Base-by-base conservation (phyloP, 2,329 filamentous ascomycete genomes). In the Penicillium sp. region DNA sequence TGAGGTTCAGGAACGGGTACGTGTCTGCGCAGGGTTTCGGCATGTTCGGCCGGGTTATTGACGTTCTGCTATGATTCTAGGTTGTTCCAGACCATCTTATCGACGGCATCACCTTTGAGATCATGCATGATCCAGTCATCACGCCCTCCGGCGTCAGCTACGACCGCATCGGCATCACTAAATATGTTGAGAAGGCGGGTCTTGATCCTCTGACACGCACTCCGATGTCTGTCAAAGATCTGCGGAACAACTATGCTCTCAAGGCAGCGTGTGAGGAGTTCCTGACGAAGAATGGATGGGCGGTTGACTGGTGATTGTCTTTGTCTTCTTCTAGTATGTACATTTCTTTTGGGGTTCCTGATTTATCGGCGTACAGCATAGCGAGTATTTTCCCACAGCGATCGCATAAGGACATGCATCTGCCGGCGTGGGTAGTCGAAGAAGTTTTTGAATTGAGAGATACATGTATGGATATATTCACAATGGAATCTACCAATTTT, bases 131-230 rank as follows among this genome's bases (percentile, higher is more conserved):
- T 53, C 75, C 75, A 4, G 73, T 77, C 29, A 65, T 75, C 5
- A 77, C 75, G 1, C 90, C 87, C 63, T 91, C 87, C 1, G 93
- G 93, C 11, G 88, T 91, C 56, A 93, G 87, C 1, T 99, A 95
- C 67, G 93, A 97, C 68, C 81, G 92, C 35, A 79, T 88, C 0
- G 88, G 88, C 13, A 86, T 99, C 53, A 77, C 90, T 64, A 89
- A 95, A 69, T 90, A 96, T 65, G 77, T 99, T 22, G 86, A 87
- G 61, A 78, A 87, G 18, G 82, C 82, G 29, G 78, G 78, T 0
- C 87, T 81, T 12, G 93, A 99, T 67, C 93, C 93, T 0, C 69
- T 97, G 30, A 96, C 92, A 0, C 78, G 92, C 35, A 86, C 90
- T 54, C 82, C 86, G 0, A 77, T 96, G 41, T 72, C 72, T 0